Evolutionary conservation across 1,139 yeast species (phyloP).

Genomic region (Saccharomyces hybrid): DNA sequence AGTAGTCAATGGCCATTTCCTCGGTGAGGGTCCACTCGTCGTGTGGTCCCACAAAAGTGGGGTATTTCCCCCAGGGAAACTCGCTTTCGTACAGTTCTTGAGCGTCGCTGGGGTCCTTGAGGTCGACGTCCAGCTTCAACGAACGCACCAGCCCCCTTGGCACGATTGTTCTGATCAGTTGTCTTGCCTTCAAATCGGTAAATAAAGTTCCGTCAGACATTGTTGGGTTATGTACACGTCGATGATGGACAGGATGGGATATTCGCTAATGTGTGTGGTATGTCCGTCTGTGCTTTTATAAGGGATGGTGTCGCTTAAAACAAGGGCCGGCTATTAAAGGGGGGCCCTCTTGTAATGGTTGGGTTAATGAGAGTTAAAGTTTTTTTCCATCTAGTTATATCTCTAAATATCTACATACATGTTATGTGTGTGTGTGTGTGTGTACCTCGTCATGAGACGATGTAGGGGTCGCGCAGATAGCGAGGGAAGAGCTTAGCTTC

Average conservation of each 20-base stretch:
- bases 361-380: not conserved
- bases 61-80: conserved; percentile 64
- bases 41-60: conserved; percentile 59
- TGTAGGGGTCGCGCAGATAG: too few relatives aligned
- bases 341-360: not conserved
- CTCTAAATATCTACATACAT: not conserved
- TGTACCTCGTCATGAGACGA: not conserved
- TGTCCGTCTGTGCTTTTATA: not conserved
- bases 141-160: conserved; percentile 57
- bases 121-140: conserved; percentile 59
- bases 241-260: not conserved
- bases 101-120: conserved; percentile 37
- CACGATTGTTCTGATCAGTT: conserved; percentile 41
- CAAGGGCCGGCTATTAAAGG: not conserved
- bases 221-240: not conserved
- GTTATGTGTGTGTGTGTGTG: not conserved
- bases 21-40: conserved; percentile 71
- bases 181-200: conserved; percentile 33
- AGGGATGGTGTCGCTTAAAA: not conserved
- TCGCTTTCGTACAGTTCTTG: conserved; percentile 38
- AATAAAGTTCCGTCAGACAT: conserved; percentile 57
- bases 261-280: not conserved
- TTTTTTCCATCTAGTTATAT: not conserved
- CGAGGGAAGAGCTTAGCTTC: not conserved
- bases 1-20: conserved; percentile 53